Evolutionary conservation across 192 early-diverging fungal species (phyloP), one percentile per base, ranked within the genome.

Genomic region (Backusella liffmaniae): DNA sequence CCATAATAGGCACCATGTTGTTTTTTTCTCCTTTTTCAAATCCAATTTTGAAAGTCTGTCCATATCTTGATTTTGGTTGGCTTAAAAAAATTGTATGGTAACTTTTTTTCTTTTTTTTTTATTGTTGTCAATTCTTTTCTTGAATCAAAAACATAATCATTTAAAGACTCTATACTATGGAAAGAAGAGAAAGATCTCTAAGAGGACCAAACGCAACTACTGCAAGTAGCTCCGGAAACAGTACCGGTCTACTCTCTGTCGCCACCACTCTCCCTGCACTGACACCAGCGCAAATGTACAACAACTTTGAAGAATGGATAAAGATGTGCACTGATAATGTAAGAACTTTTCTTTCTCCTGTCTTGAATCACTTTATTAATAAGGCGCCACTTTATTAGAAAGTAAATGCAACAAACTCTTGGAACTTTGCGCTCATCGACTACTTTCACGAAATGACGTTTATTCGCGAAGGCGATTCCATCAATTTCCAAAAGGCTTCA

Each of bases 401-500:
- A 92, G 97, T 99, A 79, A 99, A 95, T 78, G 90, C 90, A 1
- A 86, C 88, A 78, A 99, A 99, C 84, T 95, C 92, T 44, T 99
- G 96, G 96, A 95, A 97, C 76, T 90, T 99, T 78, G 96, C 94
- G 13, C 85, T 99, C n/a, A 98, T 99, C 77, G 96, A 99, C 83
- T 98, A 96, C 79, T 99, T 99, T 78, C 90, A 95, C 79, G 96
- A 99, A 80, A 93, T 99, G 95, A 93, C 90, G 4, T 84, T 99
- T 29, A 81, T 99, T 69, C 88, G 91, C 12, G 96, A 97, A n/a
- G 96, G 96, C 34, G 94, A 97, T 85, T 94, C 95, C 13, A 97
- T 99, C 85, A 99, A 99, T 83, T 99, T 99, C 79, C 96, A 98
- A 78, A 97, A 94, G 76, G 97, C 97, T 23, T 99, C 97, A 46